These are phyloP conservation scores for Phaeotremella skinneri DNA, from an alignment of 768 basidiomycete species.

Conservation along the genomic window DNA sequence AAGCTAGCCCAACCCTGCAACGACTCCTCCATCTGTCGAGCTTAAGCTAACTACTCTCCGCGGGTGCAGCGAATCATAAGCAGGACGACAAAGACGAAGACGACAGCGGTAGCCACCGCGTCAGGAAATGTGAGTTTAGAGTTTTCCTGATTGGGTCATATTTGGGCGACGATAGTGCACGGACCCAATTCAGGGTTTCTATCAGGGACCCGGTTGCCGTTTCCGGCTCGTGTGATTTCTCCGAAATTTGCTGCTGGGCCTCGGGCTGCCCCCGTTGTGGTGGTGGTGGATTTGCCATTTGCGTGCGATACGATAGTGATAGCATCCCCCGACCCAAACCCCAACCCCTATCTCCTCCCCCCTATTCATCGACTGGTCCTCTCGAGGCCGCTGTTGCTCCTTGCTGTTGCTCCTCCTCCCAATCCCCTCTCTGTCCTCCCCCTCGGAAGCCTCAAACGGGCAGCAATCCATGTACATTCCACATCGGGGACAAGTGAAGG, in stretches of 20 bases:
- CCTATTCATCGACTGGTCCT: neutral
- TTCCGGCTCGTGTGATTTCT: constrained; percentile 1
- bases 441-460: neutral
- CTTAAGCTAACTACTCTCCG: too few relatives aligned
- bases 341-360: neutral
- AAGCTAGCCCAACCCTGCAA: too few relatives aligned
- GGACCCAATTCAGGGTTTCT: neutral
- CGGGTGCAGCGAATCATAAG: neutral
- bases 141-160: constrained; percentile 1
- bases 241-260: too few relatives aligned
- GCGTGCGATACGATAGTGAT: neutral
- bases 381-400: too few relatives aligned
- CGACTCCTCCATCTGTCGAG: too few relatives aligned
- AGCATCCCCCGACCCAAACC: neutral
- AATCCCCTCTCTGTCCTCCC: neutral
- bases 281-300: neutral
- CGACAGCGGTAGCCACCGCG: neutral
- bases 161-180: neutral
- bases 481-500: neutral
- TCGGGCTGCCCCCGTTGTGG: too few relatives aligned
- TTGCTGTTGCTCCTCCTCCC: too few relatives aligned
- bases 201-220: constrained; percentile 4
- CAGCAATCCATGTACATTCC: neutral
- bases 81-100: neutral
- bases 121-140: neutral